Evolutionary conservation across 2,329 filamentous ascomycete species (phyloP), one percentile per base, ranked within the genome.

Genomic region (Colletotrichum chlorophyti): DNA sequence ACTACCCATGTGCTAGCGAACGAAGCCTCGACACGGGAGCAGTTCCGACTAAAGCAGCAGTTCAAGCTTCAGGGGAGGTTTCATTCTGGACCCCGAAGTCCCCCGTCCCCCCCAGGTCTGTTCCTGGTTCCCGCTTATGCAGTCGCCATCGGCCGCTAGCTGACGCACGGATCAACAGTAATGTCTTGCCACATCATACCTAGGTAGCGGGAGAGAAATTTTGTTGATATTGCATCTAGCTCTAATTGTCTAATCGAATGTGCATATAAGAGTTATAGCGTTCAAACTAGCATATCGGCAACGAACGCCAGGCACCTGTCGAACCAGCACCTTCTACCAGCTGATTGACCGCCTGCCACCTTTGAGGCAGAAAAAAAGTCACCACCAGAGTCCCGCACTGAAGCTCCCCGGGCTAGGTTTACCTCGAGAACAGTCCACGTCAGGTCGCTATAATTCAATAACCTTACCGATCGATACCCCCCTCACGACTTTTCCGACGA

Each of bases 331-430:
- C 53, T 60, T 58, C 57, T 21, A 60, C 58, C 53, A 29, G 32
- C n/a, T 29, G 10, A 9, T 19, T 60, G 58, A 60, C 58, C 58
- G 58, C 58, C 58, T 60, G 47, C 41, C 46, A 47, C 53, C 53
- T 58, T n/a, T 46, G 6, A 60, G 58, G 58, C 58, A 60, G 58
- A 60, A 60, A 60, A 58, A 60, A 60, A 60, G 53, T 53, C 53
- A 60, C 58, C 53, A 60, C 41, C 46, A 51, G 15, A 60, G 57
- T 60, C 57, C 57, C 57, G 57, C 57, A 60, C 55, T 60, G 57
- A 60, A 57, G 51, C 45, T 57, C 57, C 52, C 42, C 26, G 24
- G 51, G 57, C 51, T 52, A 57, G 52, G 57, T 50, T 32, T 50
- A 60, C 45, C 57, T 60, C 57, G 57, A 57, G 45, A 60, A 57